Evolutionary conservation across 495 filamentous ascomycete genomes (phyloP).

Genomic region (Peziza echinospora): DNA sequence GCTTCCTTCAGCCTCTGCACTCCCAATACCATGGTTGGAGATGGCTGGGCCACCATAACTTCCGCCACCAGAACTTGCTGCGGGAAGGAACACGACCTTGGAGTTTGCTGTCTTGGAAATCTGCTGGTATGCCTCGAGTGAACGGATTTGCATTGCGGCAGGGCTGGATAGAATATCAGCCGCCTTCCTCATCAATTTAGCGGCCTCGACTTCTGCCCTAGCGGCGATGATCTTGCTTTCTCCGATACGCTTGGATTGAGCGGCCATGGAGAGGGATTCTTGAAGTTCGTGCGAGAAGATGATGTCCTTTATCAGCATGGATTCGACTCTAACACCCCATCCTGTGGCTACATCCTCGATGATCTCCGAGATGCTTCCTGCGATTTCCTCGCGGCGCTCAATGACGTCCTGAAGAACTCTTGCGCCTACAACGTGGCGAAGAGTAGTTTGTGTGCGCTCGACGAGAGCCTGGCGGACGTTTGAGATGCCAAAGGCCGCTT

Average conservation of each 20-base stretch:
- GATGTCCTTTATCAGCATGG: conserved; percentile 98
- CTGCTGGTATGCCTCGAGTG: conserved; percentile 97
- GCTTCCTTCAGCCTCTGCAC: conserved; percentile 18
- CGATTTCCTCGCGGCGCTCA: conserved; percentile 94
- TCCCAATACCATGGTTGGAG: conserved; percentile 16
- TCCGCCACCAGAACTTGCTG: conserved; percentile 20
- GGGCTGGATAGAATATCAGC: conserved; percentile 86
- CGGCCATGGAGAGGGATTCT: conserved; percentile 98
- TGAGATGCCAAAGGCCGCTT: conserved; percentile 87
- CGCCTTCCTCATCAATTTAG: conserved; percentile 94
- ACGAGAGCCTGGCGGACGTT: conserved; percentile 88
- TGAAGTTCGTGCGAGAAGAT: conserved; percentile 92
- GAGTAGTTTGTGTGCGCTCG: conserved; percentile 93
- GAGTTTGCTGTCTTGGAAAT: conserved; percentile 92
- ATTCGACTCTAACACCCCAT: conserved; percentile 93
- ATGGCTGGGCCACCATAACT: conserved; percentile 7
- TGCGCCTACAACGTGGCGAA: conserved; percentile 92
- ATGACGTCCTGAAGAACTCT: conserved; percentile 96
- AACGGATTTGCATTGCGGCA: conserved; percentile 96
- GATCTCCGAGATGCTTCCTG: conserved; percentile 82
- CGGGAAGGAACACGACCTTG: conserved; percentile 93
- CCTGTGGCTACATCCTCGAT: conserved; percentile 86
- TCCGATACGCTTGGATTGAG: conserved; percentile 95
- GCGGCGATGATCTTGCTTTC: conserved; percentile 96
- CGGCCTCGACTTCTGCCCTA: conserved; percentile 86